Conservation (phyloP, 2,329 filamentous ascomycete species). For the Mariannaea elegans region DNA sequence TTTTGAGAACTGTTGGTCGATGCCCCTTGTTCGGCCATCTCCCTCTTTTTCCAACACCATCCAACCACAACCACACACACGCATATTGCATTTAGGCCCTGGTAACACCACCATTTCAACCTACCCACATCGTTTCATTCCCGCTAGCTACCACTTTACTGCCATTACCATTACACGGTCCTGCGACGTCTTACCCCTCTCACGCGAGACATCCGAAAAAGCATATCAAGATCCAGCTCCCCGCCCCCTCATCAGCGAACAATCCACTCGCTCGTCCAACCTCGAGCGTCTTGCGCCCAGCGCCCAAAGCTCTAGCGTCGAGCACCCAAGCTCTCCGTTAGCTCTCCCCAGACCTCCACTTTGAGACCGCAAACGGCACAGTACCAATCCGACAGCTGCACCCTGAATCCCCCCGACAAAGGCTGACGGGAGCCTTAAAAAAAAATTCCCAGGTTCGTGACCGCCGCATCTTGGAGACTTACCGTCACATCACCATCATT, state of each 20-base stretch:
- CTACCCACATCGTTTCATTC: not conserved
- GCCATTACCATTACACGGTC: slow-evolving; percentile 20
- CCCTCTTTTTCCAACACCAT: not conserved
- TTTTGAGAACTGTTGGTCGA: not conserved
- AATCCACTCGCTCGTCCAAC: slow-evolving; percentile 18
- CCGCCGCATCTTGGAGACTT: not conserved
- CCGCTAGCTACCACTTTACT: not conserved
- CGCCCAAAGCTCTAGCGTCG: slow-evolving; percentile 26
- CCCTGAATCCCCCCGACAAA: slow-evolving; percentile 18
- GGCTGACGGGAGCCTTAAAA: not conserved
- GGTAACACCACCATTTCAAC: slow-evolving; percentile 10
- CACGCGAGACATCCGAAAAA: slow-evolving; percentile 24
- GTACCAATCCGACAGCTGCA: slow-evolving; percentile 9
- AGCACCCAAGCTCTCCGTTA: slow-evolving; percentile 34
- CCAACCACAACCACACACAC: not conserved
- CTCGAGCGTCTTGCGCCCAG: slow-evolving; percentile 27
- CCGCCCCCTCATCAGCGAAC: slow-evolving; percentile 17
- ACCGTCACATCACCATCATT: slow-evolving; percentile 16
- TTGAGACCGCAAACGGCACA: slow-evolving; percentile 25
- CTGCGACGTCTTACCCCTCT: slow-evolving; percentile 23
- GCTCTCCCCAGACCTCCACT: slow-evolving; percentile 39
- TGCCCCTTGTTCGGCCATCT: not conserved
- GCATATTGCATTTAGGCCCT: not conserved
- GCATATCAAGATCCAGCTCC: slow-evolving; percentile 35
- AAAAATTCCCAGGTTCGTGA: slow-evolving; percentile 11